A percentile compares a stretch with the other conserved stretches of the same genome.
Evolutionary conservation across 805 yeast genomes (phyloP).

Genomic region (Pachysolen tannophilus): DNA sequence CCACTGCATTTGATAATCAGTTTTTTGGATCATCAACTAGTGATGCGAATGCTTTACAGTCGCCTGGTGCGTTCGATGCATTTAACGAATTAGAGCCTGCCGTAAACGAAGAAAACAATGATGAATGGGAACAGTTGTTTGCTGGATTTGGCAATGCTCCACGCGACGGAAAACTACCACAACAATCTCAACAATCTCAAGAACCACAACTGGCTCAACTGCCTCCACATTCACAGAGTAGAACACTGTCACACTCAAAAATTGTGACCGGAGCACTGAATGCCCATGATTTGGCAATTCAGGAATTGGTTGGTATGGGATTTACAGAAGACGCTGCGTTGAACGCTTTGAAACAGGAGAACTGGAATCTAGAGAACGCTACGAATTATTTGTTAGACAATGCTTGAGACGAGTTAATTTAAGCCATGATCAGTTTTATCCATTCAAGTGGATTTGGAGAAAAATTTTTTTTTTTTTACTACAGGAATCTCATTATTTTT

Average conservation of each 20-base stretch:
- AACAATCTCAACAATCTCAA: constrained; percentile 12
- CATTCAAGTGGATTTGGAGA: not conserved
- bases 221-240: constrained; percentile 10
- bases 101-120: constrained; percentile 37
- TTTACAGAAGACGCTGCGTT: constrained; percentile 59
- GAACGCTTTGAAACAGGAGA: constrained; percentile 58
- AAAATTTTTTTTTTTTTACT: not conserved
- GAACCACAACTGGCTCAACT: constrained; percentile 8
- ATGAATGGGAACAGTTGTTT: constrained; percentile 92
- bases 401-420: constrained; percentile 40
- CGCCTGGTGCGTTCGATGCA: no score
- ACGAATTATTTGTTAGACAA: constrained; percentile 75
- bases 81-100: constrained; percentile 37
- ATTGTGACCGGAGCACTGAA: constrained; percentile 12
- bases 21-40: no score
- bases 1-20: constrained; percentile 1
- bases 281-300: constrained; percentile 43
- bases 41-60: no score
- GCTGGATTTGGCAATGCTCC: constrained; percentile 73
- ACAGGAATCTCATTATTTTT: not conserved
- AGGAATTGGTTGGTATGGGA: constrained; percentile 87
- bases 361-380: constrained; percentile 81
- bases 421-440: no score
- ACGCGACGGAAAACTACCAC: no score
- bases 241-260: not conserved